These are phyloP conservation scores for Fusarium caatingaense DNA, from an alignment of 2,329 filamentous ascomycete genomes.

Conservation along the genomic window DNA sequence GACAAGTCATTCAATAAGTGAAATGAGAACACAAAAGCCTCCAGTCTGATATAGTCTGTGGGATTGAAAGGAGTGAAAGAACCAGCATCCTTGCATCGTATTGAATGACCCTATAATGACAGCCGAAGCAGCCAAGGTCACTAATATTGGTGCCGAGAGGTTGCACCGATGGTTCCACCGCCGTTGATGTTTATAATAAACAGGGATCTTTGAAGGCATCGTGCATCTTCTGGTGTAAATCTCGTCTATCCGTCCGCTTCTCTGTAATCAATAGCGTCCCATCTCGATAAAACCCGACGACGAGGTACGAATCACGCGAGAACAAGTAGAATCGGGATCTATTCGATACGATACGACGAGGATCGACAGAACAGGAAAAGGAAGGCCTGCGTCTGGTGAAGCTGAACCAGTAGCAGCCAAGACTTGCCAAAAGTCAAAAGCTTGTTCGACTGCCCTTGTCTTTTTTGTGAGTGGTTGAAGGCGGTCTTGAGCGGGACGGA, in stretches of 20 bases:
- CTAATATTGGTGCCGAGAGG: conserved; percentile 28
- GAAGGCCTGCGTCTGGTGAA: not conserved
- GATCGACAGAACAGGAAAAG: conserved; percentile 16
- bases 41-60: not conserved
- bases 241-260: not conserved
- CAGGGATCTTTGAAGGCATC: conserved; percentile 16
- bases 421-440: conserved; percentile 29
- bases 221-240: conserved; percentile 9
- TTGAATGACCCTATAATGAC: not conserved
- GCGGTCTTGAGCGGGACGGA: conserved; percentile 14
- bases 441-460: conserved; percentile 23
- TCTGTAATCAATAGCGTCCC: not conserved
- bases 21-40: not conserved
- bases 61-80: not conserved
- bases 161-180: conserved; percentile 31
- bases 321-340: not conserved
- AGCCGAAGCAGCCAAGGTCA: conserved; percentile 5
- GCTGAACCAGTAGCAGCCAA: conserved; percentile 7
- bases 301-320: conserved; percentile 5
- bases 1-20: not conserved
- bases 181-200: conserved; percentile 23
- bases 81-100: not conserved
- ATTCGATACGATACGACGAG: conserved; percentile 9
- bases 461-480: conserved; percentile 9
- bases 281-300: conserved; percentile 11